phyloP scores from a whole-genome alignment of 192 early-diverging fungal species.

The Podila clonocystis region DNA sequence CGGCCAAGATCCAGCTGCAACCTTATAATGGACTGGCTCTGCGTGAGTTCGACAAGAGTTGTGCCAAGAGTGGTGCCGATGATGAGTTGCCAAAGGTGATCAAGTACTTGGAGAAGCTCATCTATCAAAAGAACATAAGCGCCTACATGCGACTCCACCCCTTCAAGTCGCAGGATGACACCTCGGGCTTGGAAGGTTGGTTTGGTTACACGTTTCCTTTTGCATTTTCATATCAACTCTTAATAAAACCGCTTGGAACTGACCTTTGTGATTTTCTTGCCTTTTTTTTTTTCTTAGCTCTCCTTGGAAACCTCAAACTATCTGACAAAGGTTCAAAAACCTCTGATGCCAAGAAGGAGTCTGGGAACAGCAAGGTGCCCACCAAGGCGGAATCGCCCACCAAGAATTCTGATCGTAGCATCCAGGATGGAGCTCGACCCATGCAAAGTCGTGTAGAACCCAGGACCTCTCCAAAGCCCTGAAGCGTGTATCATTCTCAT shows the following conservation, averaged over 20 bases:
- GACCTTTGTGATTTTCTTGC: not conserved
- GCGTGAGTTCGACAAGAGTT: conserved; percentile 41
- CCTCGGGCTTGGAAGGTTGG: not conserved
- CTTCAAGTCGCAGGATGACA: conserved; percentile 19
- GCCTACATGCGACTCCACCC: conserved; percentile 59
- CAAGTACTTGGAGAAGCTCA: conserved; percentile 51
- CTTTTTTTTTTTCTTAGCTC: not conserved
- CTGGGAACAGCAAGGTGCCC: conserved; percentile 3
- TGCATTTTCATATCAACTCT: not conserved
- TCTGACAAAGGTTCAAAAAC: not conserved
- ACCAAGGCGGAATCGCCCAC: not conserved
- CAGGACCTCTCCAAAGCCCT: too few relatives aligned
- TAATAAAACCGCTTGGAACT: not conserved
- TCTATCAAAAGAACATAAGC: conserved; percentile 57
- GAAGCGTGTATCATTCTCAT: too few relatives aligned
- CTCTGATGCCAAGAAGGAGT: not conserved
- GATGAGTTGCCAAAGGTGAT: conserved; percentile 54
- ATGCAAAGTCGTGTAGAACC: too few relatives aligned
- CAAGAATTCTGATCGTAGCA: too few relatives aligned
- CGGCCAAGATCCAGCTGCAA: conserved; percentile 58
- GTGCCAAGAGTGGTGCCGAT: conserved; percentile 33
- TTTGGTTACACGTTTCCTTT: not conserved
- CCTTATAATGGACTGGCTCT: conserved; percentile 58
- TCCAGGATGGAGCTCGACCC: too few relatives aligned
- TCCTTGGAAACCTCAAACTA: not conserved